These are phyloP conservation scores for Phytophthora sojae DNA, from an alignment of 352 stramenopile species.

Conservation along the genomic window DNA sequence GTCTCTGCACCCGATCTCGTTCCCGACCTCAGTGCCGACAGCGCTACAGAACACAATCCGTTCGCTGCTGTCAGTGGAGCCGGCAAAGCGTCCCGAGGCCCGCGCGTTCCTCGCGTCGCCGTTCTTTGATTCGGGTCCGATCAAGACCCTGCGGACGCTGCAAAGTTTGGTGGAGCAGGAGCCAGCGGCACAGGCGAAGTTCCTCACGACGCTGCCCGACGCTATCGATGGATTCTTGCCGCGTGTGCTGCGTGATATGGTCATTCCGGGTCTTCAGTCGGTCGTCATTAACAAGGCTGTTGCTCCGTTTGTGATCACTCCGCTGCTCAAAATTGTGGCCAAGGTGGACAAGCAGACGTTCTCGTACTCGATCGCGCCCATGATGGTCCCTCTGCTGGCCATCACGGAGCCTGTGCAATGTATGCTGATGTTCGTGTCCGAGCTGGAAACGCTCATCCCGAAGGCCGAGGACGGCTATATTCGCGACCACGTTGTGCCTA, in stretches of 20 bases:
- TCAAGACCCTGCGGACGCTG: slow-evolving; percentile 84
- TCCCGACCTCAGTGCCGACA: slow-evolving; percentile 78
- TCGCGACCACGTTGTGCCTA: slow-evolving; percentile 89
- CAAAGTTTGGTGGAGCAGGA: slow-evolving; percentile 89
- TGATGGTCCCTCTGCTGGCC: slow-evolving; percentile 82
- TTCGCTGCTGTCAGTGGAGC: slow-evolving; percentile 71
- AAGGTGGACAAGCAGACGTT: slow-evolving; percentile 91
- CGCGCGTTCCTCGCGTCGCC: slow-evolving; percentile 81
- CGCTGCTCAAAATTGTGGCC: slow-evolving; percentile 88
- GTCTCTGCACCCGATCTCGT: slow-evolving; percentile 89
- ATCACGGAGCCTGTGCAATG: slow-evolving; percentile 90
- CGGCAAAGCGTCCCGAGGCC: slow-evolving; percentile 68
- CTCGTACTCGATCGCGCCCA: slow-evolving; percentile 72
- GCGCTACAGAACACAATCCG: slow-evolving; percentile 88
- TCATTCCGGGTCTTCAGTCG: slow-evolving; percentile 79
- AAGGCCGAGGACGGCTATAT: slow-evolving; percentile 91
- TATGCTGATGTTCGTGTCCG: slow-evolving; percentile 92
- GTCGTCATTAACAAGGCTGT: slow-evolving; percentile 89
- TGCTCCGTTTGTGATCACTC: slow-evolving; percentile 88
- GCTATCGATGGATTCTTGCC: slow-evolving; percentile 83
- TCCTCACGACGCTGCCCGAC: slow-evolving; percentile 74
- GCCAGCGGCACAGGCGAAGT: slow-evolving; percentile 81
- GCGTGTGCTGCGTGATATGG: slow-evolving; percentile 85
- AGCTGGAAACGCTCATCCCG: slow-evolving; percentile 81
- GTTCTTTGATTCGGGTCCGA: slow-evolving; percentile 88